Base-by-base conservation (phyloP, 331 rosid genomes). In the Arachis monticola region DNA sequence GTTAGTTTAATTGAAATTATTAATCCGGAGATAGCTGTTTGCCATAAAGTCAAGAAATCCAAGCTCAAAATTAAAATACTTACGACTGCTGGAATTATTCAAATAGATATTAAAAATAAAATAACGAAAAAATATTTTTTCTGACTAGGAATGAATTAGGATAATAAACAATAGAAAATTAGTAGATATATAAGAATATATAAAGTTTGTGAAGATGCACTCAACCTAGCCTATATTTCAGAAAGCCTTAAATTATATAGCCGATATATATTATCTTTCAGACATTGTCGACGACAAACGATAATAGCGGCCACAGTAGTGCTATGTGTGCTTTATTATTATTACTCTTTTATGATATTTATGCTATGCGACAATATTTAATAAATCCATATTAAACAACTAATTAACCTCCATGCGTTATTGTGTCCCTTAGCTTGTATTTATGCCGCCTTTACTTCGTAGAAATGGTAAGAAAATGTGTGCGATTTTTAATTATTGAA, bases 201-300 rank as follows among this genome's bases (percentile, higher is more conserved):
- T 45, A 44, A 60, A 31, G 9, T 17, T 7, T 60, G 74, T 55
- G 47, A 45, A 31, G 31, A 67, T 67, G 13, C 60, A 67, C 30
- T 30, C 13, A 8, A 9, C 13, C 32, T 32, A 68, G 12, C 47
- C 48, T 38, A 35, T 35, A 35, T 11, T 67, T 48, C 5, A 0
- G 53, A 48, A 67, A 22, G 51, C 10, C 8, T 46, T 6, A 9
- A 9, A 9, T 7, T 8, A 46, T 35, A 3, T 35, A 46, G 51
- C 10, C 10, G 51, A 46, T 46, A 6, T 46, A 9, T 4, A 9
- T 6, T 6, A 6, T 6, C 8, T 6, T 46, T 46, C 8, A 9
- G 10, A 7, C 8, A 4, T 46, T 46, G 51, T 46, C 10, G 8
- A 6, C 51, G 8, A 46, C 10, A 46, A 46, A 9, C 27, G 27